Evolutionary conservation across 169 alveolate species (phyloP).

Genomic region (Cryptosporidium felis): DNA sequence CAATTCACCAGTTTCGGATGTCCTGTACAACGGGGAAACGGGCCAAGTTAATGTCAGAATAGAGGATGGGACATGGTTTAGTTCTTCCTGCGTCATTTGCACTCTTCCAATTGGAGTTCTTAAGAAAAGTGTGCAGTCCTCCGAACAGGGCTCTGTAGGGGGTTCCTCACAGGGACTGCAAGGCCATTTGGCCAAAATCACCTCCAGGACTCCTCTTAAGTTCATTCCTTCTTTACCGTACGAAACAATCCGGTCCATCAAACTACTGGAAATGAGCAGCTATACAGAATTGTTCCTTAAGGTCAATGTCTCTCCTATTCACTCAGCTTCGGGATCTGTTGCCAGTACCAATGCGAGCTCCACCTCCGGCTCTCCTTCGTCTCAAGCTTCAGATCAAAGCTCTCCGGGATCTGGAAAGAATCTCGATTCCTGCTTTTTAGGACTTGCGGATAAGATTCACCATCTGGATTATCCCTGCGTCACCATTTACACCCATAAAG

Average conservation of each 20-base stretch:
- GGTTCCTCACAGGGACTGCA: neutral
- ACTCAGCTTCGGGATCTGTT: neutral
- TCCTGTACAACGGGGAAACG: constrained; percentile 50
- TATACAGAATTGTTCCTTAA: constrained; percentile 35
- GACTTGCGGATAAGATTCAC: constrained; percentile 42
- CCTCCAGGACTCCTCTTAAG: neutral
- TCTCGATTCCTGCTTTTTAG: neutral
- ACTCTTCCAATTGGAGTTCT: constrained; percentile 62
- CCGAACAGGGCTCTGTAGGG: neutral
- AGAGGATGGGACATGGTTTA: constrained; percentile 57
- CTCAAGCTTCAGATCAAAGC: neutral
- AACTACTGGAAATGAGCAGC: constrained; percentile 48
- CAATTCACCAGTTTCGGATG: constrained; percentile 30
- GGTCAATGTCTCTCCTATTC: neutral
- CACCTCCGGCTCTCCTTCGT: neutral
- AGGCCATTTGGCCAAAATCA: neutral
- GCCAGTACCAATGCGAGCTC: neutral
- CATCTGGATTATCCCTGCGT: constrained; percentile 40
- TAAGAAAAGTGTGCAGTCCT: constrained; percentile 24
- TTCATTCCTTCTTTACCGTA: constrained; percentile 49
- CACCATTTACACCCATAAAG: constrained; percentile 22
- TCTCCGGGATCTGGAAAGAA: neutral
- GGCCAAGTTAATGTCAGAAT: constrained; percentile 59
- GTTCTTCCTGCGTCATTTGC: constrained; percentile 53
- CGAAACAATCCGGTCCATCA: constrained; percentile 39